Percentiles rank a stretch among this genome's conserved stretches.
Conservation (phyloP, 225 moss, liverwort and hornwort species). For the Ulota crispa region DNA sequence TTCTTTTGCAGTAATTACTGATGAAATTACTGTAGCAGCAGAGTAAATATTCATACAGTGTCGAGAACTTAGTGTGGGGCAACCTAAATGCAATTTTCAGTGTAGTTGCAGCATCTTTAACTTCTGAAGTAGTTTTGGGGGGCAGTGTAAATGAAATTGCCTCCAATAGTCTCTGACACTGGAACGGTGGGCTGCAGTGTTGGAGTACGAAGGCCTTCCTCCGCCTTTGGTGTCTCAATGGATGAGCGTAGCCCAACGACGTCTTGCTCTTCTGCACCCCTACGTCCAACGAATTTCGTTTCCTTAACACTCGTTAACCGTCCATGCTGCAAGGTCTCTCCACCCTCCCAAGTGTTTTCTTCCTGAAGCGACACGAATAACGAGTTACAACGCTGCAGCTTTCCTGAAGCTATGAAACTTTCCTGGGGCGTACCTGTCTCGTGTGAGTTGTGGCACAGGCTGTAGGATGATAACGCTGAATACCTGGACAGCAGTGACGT, state of each 20-base stretch:
- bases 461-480: background rate
- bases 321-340: background rate
- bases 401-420: background rate
- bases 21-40: too few species aligned
- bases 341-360: background rate
- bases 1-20: too few species aligned
- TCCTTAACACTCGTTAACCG: background rate
- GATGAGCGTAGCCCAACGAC: slow-evolving; percentile 56
- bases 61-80: too few species aligned
- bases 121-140: background rate
- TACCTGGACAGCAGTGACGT: too few species aligned
- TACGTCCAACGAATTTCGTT: slow-evolving; percentile 44
- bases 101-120: background rate
- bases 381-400: background rate
- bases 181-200: slow-evolving; percentile 47
- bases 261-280: slow-evolving; percentile 49
- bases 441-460: background rate
- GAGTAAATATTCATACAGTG: too few species aligned
- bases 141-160: background rate
- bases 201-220: slow-evolving; percentile 91
- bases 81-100: too few species aligned
- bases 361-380: background rate
- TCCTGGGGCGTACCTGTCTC: background rate
- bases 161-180: background rate
- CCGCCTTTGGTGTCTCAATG: slow-evolving; percentile 50